Conservation (phyloP, 2,329 filamentous ascomycete genomes). For the Colletotrichum phormii region DNA sequence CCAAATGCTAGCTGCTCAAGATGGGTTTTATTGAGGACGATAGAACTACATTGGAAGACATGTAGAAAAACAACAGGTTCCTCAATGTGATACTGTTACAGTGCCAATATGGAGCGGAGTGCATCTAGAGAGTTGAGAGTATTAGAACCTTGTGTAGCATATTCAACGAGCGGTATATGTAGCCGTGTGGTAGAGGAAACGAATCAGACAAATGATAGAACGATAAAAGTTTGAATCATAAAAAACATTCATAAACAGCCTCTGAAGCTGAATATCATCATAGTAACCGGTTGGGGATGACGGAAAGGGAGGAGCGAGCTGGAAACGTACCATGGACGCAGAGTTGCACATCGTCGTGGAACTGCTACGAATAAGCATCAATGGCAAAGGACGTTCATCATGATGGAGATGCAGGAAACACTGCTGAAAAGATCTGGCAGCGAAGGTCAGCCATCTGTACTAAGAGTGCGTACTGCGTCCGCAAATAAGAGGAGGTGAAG, state of each 20-base stretch:
- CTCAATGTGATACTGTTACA: background rate
- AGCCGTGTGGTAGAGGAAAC: too few species aligned
- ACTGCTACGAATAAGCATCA: background rate
- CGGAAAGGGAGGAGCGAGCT: background rate
- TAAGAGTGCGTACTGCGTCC: too few species aligned
- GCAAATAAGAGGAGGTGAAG: background rate
- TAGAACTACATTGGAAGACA: background rate
- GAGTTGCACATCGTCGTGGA: too few species aligned
- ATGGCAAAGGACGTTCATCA: background rate
- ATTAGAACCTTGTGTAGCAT: background rate
- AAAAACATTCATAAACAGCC: conserved; percentile 58
- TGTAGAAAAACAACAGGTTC: background rate
- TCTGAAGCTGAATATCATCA: conserved; percentile 56
- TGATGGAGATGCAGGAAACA: background rate
- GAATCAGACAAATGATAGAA: conserved; percentile 40
- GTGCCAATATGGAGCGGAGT: background rate
- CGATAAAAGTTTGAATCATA: conserved; percentile 52
- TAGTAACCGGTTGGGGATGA: conserved; percentile 19
- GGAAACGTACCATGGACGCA: background rate
- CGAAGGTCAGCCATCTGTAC: background rate
- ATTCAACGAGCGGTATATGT: background rate
- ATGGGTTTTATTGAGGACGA: background rate
- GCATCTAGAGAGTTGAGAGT: background rate
- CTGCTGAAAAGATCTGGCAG: background rate
- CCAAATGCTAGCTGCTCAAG: background rate